Evolutionary conservation across 345 rosid species (phyloP), one percentile per base, ranked within the genome.

Genomic region (Zanthoxylum bungeanum): DNA sequence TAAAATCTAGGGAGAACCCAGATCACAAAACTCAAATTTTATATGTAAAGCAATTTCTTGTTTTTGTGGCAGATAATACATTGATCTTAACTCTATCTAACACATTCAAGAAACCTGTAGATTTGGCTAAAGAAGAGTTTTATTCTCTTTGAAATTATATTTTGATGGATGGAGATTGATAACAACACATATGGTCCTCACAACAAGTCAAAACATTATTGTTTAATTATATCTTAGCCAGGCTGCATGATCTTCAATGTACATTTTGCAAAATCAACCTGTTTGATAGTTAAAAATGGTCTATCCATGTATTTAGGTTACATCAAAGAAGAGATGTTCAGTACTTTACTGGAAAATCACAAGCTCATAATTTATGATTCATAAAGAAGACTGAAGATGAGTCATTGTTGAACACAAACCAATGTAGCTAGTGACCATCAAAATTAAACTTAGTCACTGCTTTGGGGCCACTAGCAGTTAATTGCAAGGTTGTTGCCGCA

Each of bases 381-480:
- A 6, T 6, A 16, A 16, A 30, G 9, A 30, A 25, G 22, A 30
- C 10, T 17, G 9, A 30, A 25, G 22, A 30, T 10, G 6, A 44
- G 5, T 44, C 10, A 7, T 17, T 0, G 10, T 57, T 9, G 65
- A 37, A 11, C 16, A 16, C 40, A 11, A 39, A 11, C 49, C 66
- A 61, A 60, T 2, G 27, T 21, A 25, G 27, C 19, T 4, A 42
- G 27, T 36, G 17, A 60, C 28, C 46, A 4, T 9, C 28, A 21
- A 36, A 9, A 34, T 36, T 14, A 27, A 46, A 22, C 9, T 24
- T 6, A 9, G 9, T 30, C 36, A 7, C 9, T 6, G 6, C 28
- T 31, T 47, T 27, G 57, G 69, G 57, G 57, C 69, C 57, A 47
- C 69, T 21, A 10, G 40, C 16, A 65, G 40, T 65, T 30, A 47